Evolutionary conservation across 2,329 filamentous ascomycete genomes (phyloP), one percentile per base, ranked within the genome.

Genomic region (Sarocladiaceae sp.): DNA sequence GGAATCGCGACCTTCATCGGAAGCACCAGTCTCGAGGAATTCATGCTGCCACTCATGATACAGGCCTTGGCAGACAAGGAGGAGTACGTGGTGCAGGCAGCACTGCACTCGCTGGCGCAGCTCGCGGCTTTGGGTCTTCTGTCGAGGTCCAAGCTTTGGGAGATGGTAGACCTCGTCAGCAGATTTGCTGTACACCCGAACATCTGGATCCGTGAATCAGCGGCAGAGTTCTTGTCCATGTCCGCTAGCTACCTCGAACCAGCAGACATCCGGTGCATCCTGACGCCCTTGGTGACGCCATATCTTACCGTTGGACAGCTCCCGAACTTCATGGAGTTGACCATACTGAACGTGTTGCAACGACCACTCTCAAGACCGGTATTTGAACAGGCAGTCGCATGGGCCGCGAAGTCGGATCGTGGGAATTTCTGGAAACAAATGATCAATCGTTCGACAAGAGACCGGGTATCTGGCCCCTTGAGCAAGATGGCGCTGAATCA

Each of bases 171-270:
- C 49, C 81, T 91, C 31, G 79, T 91, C 12, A 83, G 78, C 6
- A 80, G 89, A 3, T 95, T 97, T 56, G 83, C 90, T 11, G 83
- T 95, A 71, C 93, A 98, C 59, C 93, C 93, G 0, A 97, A 95
- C 54, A 70, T 88, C 7, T 98, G 93, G 91, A 90, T 98, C 44
- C 80, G 91, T 29, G 91, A 97, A 65, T 87, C 91, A 9, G 83
- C 91, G 3, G 78, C 85, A 6, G 82, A 91, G 50, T 95, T 96
- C 53, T 70, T 97, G 29, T 80, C 88, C 3, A 80, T 85, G 45
- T 80, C 87, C 1, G 83, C 86, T 2, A 82, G 73, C 47, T 89
- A 84, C 55, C 63, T 97, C 13, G 86, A 87, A 1, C 68, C 77
- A 18, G 88, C 91, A 3, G 91, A 97, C 60, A 77, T 83, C 31